phyloP scores from a whole-genome alignment of 2,329 filamentous ascomycete species.

The Stachybotrys echinatus region DNA sequence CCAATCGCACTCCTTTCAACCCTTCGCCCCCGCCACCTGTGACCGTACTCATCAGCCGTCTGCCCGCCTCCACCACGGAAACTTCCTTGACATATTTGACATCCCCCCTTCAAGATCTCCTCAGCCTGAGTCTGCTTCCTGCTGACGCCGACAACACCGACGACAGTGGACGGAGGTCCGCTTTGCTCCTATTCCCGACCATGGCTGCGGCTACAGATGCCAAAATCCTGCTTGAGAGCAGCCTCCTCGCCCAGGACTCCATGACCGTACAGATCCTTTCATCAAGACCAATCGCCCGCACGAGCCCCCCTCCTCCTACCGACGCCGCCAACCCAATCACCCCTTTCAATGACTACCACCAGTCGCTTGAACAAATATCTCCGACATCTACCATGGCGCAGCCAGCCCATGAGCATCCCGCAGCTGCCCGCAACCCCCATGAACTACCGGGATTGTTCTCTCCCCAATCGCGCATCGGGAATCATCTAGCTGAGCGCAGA shows the following conservation, averaged over 20 bases:
- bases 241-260: constrained; percentile 42
- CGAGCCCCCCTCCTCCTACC: background rate
- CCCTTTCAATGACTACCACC: constrained; percentile 59
- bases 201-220: constrained; percentile 49
- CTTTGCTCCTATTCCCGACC: constrained; percentile 48
- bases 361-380: constrained; percentile 55
- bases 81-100: constrained; percentile 52
- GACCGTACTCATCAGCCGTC: constrained; percentile 46
- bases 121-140: constrained; percentile 45
- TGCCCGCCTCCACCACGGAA: constrained; percentile 49
- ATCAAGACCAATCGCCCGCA: constrained; percentile 14
- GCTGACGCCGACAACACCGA: constrained; percentile 38
- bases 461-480: constrained; percentile 67
- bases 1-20: constrained; percentile 33
- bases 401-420: background rate
- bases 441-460: constrained; percentile 63
- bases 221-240: constrained; percentile 53
- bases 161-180: constrained; percentile 45
- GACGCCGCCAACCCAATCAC: constrained; percentile 11
- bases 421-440: background rate
- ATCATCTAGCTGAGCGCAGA: constrained; percentile 57
- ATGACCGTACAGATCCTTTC: constrained; percentile 55
- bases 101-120: constrained; percentile 52
- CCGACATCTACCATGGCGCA: constrained; percentile 47
- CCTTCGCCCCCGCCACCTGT: constrained; percentile 26